These are phyloP conservation scores for Pseudogymnoascus sp. DNA, from an alignment of 2,329 filamentous ascomycete species.

Conservation along the genomic window DNA sequence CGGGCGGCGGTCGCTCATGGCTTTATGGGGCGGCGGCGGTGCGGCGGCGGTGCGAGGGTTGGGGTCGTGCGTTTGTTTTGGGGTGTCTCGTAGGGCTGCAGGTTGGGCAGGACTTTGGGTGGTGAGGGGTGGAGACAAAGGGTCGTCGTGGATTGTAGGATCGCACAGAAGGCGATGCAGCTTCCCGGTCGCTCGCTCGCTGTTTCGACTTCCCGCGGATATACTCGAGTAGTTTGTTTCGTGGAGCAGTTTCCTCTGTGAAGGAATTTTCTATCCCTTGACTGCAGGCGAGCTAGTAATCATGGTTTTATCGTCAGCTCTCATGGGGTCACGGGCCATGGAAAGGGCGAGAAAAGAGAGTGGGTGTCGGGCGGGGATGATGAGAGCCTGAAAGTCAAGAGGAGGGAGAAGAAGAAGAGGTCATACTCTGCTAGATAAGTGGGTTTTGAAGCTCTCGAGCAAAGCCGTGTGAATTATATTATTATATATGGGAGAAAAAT, in stretches of 20 bases:
- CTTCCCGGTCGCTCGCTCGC: background rate
- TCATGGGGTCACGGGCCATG: background rate
- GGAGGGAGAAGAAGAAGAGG: background rate
- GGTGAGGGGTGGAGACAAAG: background rate
- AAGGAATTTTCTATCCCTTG: slow-evolving; percentile 1
- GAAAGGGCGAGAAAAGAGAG: background rate
- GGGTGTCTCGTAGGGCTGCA: slow-evolving; percentile 2
- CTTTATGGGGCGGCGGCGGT: background rate
- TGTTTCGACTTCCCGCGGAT: background rate
- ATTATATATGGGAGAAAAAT: background rate
- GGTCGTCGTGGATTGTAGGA: background rate
- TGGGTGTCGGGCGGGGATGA: background rate
- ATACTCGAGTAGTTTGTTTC: background rate
- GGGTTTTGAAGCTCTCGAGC: background rate
- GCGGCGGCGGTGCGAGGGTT: background rate
- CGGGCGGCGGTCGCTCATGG: slow-evolving; percentile 40
- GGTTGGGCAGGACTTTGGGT: background rate
- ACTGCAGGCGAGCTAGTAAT: background rate
- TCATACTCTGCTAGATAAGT: background rate
- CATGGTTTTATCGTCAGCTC: background rate
- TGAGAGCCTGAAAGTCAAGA: background rate
- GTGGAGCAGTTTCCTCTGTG: background rate
- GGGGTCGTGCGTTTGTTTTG: background rate
- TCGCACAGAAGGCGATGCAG: background rate
- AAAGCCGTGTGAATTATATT: background rate